Evolutionary conservation across 257 asterid genomes (phyloP), one percentile per base, ranked within the genome.

Genomic region (Orobanche coerulescens): DNA sequence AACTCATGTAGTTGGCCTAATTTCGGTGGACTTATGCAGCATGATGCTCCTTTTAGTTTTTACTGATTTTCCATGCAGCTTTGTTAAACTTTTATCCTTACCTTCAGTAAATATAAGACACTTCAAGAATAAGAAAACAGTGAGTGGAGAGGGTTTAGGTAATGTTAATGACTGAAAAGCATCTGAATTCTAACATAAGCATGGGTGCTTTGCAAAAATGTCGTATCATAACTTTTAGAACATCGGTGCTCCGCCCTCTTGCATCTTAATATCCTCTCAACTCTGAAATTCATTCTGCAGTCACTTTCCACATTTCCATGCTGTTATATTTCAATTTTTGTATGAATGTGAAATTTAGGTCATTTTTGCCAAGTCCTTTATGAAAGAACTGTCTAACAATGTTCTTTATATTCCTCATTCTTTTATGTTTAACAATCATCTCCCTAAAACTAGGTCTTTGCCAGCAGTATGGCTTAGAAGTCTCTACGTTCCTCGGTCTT

Each of bases 211-310:
- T 47, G 26, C 25, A 11, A 3, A 18, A 22, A 4, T 46, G 46
- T 47, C 6, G 58, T 61, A 30, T 62, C 30, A 48, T 47, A 64
- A 50, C 56, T 18, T 53, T 22, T 49, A 62, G 62, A 72, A 26
- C 58, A 28, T 48, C 36, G 8, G 14, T 26, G 37, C 43, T 40
- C 28, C 28, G 10, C 30, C 14, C 3, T 1, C 58, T 57, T 64
- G 37, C 43, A 71, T 70, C 40, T 31, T 22, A 42, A 66, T 46
- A 47, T 67, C 15, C 70, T 55, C 54, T 72, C 18, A 11, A 28
- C 26, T 36, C 39, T 16, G 36, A 31, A 56, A 46, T 44, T 43
- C 54, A 44, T 37, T 25, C 55, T 47, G 16, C 57, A 65, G 40
- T 46, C 48, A 6, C 42, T 36, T 28, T 20, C 51, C 26, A 10